phyloP scores from a whole-genome alignment of 495 filamentous ascomycete genomes.

The Annulohypoxylon nitens region DNA sequence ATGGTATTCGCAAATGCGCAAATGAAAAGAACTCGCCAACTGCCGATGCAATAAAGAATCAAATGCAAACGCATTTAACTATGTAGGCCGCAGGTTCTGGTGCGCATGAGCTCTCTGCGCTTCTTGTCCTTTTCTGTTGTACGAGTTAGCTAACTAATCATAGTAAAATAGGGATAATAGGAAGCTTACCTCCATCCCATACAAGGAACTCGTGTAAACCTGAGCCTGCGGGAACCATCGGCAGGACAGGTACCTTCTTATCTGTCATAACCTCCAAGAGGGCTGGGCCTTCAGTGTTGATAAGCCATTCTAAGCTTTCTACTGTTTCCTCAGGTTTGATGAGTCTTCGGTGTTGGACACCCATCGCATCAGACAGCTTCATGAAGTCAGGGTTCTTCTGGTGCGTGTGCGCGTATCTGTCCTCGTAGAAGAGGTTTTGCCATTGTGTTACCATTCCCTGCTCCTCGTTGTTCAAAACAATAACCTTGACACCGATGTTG shows the following conservation, averaged over 20 bases:
- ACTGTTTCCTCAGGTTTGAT: conserved; percentile 77
- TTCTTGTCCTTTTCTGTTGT: conserved; percentile 77
- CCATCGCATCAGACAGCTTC: conserved; percentile 87
- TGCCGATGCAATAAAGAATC: conserved; percentile 38
- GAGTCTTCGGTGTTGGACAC: conserved; percentile 75
- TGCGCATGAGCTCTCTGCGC: conserved; percentile 76
- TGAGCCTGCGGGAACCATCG: conserved; percentile 92
- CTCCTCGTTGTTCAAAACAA: conserved; percentile 95
- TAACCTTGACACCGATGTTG: conserved; percentile 91
- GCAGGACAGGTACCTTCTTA: conserved; percentile 97
- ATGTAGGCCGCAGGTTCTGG: conserved; percentile 72
- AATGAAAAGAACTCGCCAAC: conserved; percentile 37
- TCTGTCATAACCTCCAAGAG: conserved; percentile 73
- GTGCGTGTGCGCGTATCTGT: conserved; percentile 92
- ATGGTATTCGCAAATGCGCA: conserved; percentile 23
- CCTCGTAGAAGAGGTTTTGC: conserved; percentile 93
- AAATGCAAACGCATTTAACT: conserved; percentile 45
- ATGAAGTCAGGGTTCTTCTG: conserved; percentile 90
- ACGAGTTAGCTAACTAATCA: conserved; percentile 52
- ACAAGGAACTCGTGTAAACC: conserved; percentile 94
- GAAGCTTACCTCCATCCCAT: conserved; percentile 80
- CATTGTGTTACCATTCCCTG: conserved; percentile 98
- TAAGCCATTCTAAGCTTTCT: conserved; percentile 86
- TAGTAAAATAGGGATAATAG: not conserved
- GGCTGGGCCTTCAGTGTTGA: conserved; percentile 83